Base-by-base conservation (phyloP, 768 basidiomycete species). In the Lyophyllum semitale region DNA sequence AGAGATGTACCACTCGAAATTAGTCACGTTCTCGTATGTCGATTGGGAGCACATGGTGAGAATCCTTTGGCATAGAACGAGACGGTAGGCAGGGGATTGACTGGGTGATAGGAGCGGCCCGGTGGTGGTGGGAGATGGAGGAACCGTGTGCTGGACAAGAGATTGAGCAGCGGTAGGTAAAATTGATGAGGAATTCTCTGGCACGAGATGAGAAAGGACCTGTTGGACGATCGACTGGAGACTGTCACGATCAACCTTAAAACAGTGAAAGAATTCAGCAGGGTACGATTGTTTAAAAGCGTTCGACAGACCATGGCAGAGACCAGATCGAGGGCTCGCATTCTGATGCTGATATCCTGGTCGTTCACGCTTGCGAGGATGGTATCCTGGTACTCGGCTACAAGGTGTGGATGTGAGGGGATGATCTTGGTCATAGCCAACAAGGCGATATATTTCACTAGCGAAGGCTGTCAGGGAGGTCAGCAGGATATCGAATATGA, bases 1-100 rank as follows among this genome's bases (percentile, higher is more conserved):
- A 4, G 96, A 97, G 20, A 98, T 80, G 69, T 94, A 97, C 96
- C 97, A 99, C 66, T 98, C 93, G 66, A 98, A 98, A 72, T 98
- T 95, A 42, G 82, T 79, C 25, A 99, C 80, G 63, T 94, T 89
- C 49, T 88, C 86, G 67, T 96, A 98, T 20, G 88, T 89, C 33
- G 85, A 85, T 52, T 84, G 82, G 2, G 92, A 89, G 54, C 92
- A 89, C 62, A 98, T 91, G n/a, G 78, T 73, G n/a, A 98, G 78
- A 58, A 98, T 90, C 17, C 85, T 81, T 59, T 89, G 85, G 8
- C 91, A 81, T 29, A 98, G 82, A 40, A 86, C 83, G 20, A 94
- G 79, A 17, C 97, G 90, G 66, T 98, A 98, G 2, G 91, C 86
- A 0, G 91, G 80, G 0, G 92, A 89, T 63, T 91, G 85, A 9